phyloP scores from a whole-genome alignment of 169 alveolate genomes.

The Cryptosporidium bovis region DNA sequence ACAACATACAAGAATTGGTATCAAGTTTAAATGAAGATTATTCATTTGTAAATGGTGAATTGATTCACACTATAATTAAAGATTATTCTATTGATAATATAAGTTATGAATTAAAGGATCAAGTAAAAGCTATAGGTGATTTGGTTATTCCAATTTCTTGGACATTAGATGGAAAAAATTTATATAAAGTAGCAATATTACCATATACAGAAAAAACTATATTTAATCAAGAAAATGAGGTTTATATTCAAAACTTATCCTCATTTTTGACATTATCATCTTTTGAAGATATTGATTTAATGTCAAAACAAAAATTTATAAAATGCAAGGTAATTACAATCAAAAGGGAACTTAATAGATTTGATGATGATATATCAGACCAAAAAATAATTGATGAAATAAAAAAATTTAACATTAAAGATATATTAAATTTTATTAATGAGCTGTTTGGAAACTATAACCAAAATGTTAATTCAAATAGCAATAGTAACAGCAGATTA shows the following conservation, averaged over 20 bases:
- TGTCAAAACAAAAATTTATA: background rate
- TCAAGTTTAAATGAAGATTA: conserved; percentile 6
- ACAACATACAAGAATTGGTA: conserved; percentile 2
- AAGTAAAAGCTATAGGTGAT: conserved; percentile 12
- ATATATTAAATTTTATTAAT: conserved; percentile 10
- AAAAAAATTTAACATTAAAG: conserved; percentile 1
- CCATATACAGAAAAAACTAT: background rate
- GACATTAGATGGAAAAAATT: conserved; percentile 5
- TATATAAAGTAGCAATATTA: background rate
- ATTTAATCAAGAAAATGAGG: background rate
- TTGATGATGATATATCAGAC: background rate
- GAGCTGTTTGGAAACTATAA: background rate
- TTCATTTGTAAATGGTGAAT: conserved; percentile 47
- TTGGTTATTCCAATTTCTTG: conserved; percentile 20
- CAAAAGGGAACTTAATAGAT: conserved; percentile 20
- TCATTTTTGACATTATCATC: conserved; percentile 23
- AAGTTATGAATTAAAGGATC: conserved; percentile 35
- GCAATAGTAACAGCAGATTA: too few species aligned
- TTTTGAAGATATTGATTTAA: background rate
- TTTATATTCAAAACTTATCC: conserved; percentile 14
- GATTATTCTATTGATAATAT: conserved; percentile 15
- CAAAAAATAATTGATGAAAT: background rate
- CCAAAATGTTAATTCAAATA: too few species aligned
- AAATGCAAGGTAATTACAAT: conserved; percentile 19
- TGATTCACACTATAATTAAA: background rate